phyloP scores from a whole-genome alignment of 768 basidiomycete species.

The Zangia roseola region DNA sequence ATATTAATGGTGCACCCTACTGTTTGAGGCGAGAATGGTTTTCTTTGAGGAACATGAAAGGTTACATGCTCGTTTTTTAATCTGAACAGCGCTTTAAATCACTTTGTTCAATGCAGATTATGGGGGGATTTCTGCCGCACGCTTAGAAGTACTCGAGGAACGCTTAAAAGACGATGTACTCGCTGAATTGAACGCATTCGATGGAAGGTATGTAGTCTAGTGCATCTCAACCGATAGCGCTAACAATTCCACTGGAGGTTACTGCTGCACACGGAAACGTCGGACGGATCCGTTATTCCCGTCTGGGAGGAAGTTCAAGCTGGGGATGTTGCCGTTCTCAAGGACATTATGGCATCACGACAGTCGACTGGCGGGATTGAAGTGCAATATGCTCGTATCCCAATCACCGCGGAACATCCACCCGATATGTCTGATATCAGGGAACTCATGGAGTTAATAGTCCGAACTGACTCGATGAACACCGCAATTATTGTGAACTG shows the following conservation, averaged over 20 bases:
- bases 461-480: constrained; percentile 61
- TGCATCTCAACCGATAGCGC: background rate
- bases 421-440: constrained; percentile 73
- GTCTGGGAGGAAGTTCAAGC: constrained; percentile 89
- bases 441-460: constrained; percentile 76
- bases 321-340: constrained; percentile 73
- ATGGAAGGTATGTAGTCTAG: constrained; percentile 61
- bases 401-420: constrained; percentile 87
- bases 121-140: constrained; percentile 88
- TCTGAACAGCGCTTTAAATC: background rate
- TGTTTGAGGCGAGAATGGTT: constrained; percentile 84
- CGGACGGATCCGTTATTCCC: constrained; percentile 86
- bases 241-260: constrained; percentile 44
- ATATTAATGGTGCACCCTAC: constrained; percentile 91
- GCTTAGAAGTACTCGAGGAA: constrained; percentile 89
- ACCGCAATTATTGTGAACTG: constrained; percentile 93
- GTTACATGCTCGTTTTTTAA: constrained; percentile 32
- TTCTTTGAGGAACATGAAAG: constrained; percentile 93
- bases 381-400: constrained; percentile 80
- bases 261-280: constrained; percentile 85
- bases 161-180: constrained; percentile 86
- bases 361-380: constrained; percentile 47
- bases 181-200: constrained; percentile 77
- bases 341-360: constrained; percentile 80
- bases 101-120: constrained; percentile 57